These are phyloP conservation scores for Tylopilus subfusipes DNA, from an alignment of 768 basidiomycete species.

Conservation along the genomic window DNA sequence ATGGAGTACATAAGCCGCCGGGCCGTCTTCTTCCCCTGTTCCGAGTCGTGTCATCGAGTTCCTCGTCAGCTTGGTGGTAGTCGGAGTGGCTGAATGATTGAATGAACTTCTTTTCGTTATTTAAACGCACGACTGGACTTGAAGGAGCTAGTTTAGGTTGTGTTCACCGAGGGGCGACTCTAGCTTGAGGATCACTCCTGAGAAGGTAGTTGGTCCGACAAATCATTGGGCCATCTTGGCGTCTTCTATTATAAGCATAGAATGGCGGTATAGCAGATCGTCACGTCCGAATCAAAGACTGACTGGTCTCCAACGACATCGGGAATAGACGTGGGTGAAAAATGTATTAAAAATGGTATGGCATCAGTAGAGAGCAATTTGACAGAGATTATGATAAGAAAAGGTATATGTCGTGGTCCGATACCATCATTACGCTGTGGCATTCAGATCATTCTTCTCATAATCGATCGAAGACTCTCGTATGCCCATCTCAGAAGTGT, in stretches of 20 bases:
- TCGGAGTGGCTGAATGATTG: too few relatives aligned
- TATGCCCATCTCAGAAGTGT: constrained; percentile 71
- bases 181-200: not conserved
- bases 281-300: not conserved
- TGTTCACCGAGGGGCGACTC: not conserved
- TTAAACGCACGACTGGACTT: too few relatives aligned
- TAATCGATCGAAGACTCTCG: constrained; percentile 19
- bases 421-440: constrained; percentile 7
- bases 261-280: too few relatives aligned
- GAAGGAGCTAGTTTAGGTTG: not conserved
- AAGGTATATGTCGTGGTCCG: constrained; percentile 1
- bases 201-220: too few relatives aligned
- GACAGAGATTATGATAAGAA: not conserved
- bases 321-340: not conserved
- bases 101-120: too few relatives aligned
- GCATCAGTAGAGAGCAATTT: not conserved
- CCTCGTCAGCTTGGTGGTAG: too few relatives aligned
- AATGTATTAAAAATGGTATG: not conserved
- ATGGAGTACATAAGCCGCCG: too few relatives aligned
- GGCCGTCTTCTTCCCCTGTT: too few relatives aligned
- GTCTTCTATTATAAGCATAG: too few relatives aligned
- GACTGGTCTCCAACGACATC: not conserved
- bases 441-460: constrained; percentile 17
- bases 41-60: too few relatives aligned
- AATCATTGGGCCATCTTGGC: too few relatives aligned